Evolutionary conservation across 2,329 filamentous ascomycete genomes (phyloP), one percentile per base, ranked within the genome.

Genomic region (Sphaerulina populicola): DNA sequence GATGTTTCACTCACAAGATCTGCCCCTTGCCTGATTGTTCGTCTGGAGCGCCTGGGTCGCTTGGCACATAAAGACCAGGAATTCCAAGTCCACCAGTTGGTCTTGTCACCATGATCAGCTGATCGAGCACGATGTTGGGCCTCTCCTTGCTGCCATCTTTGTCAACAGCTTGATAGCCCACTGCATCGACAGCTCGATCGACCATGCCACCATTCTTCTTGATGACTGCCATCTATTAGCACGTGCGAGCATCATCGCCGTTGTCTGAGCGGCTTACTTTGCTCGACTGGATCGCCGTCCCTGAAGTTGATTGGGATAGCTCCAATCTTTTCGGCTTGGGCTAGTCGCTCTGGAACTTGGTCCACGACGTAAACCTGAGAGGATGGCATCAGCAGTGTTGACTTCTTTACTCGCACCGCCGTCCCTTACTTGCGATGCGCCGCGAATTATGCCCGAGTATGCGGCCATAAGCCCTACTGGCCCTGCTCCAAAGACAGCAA

Each of bases 401-500:
- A 27, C 23, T 27, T 27, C 3, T 27, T 27, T 27, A 3, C 5
- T 27, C 23, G 23, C 5, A 27, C 5, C 23, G 23, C 23, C 6
- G 23, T 3, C 6, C 23, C 23, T 27, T 27, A 27, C 23, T 11
- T 71, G 74, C 7, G 75, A 78, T 1, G 81, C 82, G 2, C 81
- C 82, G 0, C 81, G 74, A 2, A 85, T 65, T 0, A 77, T 65
- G 0, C 77, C 82, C 0, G 75, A 81, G 64, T 84, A 84, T 3
- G 81, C 81, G 2, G 81, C 79, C 76, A 85, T 82, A 4, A 84
- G 66, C 1, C 82, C 81, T 1, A 85, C 80, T 0, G 81, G 81
- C 0, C 81, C 80, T 12, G 59, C 58, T 31, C 58, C 82, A 52
- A 83, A 84, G 1, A 84, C 75, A 1, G 80, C 81, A 2, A 84